These are phyloP conservation scores for Quercus lobata DNA, from an alignment of 331 rosid genomes.

Conservation along the genomic window DNA sequence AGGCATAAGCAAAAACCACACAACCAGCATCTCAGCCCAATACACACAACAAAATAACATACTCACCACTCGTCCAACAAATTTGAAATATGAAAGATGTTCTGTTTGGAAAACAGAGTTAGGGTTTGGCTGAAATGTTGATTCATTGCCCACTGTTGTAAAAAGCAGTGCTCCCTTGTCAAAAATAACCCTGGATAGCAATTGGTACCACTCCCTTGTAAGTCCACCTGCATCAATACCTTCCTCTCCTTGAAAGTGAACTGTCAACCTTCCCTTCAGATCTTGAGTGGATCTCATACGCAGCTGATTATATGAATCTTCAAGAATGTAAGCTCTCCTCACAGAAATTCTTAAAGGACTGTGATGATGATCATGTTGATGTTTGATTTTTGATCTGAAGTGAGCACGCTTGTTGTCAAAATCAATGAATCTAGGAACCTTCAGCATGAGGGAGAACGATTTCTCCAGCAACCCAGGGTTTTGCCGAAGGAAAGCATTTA, in stretches of 20 bases:
- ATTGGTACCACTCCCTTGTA: constrained; percentile 97
- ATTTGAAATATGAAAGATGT: constrained; percentile 96
- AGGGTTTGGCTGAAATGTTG: constrained; percentile 97
- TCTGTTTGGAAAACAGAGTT: constrained; percentile 97
- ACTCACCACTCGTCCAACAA: constrained; percentile 99
- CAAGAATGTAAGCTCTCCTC: constrained; percentile 93
- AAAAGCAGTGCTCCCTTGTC: constrained; percentile 96
- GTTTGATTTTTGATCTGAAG: constrained; percentile 94
- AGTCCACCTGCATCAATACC: constrained; percentile 99
- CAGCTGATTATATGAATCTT: constrained; percentile 95
- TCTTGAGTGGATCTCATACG: constrained; percentile 85
- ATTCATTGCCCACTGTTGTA: constrained; percentile 95
- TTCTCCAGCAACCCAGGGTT: constrained; percentile 96
- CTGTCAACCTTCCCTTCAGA: constrained; percentile 94
- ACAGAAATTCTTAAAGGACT: constrained; percentile 93
- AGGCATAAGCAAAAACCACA: constrained; percentile 24
- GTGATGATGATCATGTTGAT: constrained; percentile 96
- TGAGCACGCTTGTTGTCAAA: constrained; percentile 96
- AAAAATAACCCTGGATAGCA: constrained; percentile 90
- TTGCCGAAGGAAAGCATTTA: constrained; percentile 94
- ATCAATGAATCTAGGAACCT: constrained; percentile 88
- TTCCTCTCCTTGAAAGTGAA: constrained; percentile 99
- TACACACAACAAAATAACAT: constrained; percentile 17
- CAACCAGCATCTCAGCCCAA: constrained; percentile 7
- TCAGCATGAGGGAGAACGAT: constrained; percentile 87